phyloP scores from a whole-genome alignment of 345 rosid genomes.

The Aurinia saxatilis region DNA sequence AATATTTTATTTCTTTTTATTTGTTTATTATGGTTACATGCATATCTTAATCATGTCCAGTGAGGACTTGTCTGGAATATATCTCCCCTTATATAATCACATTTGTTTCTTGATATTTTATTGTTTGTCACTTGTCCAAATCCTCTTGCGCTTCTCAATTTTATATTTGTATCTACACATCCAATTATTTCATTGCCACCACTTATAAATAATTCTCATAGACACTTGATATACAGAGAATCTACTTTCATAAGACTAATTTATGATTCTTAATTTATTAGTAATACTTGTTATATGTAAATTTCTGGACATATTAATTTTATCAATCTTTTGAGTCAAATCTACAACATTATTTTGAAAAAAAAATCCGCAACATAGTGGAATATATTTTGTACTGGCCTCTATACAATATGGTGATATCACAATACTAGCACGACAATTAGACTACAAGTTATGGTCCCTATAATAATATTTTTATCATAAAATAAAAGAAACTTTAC shows the following conservation, averaged over 20 bases:
- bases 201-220: not conserved
- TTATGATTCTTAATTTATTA: not conserved
- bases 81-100: constrained; percentile 8
- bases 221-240: not conserved
- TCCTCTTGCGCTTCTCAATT: constrained; percentile 21
- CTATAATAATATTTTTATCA: no score
- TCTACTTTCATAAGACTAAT: constrained; percentile 8
- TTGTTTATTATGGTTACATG: constrained; percentile 10
- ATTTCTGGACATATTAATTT: not conserved
- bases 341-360: not conserved
- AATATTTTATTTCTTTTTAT: not conserved
- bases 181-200: constrained; percentile 13
- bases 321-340: not conserved
- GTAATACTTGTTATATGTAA: not conserved
- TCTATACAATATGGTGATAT: no score
- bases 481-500: no score
- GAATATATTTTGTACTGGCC: no score
- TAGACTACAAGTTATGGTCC: no score
- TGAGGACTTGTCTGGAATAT: constrained; percentile 30
- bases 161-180: constrained; percentile 3
- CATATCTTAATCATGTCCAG: constrained; percentile 31
- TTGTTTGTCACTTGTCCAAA: constrained; percentile 22
- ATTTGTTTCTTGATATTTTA: not conserved
- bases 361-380: no score
- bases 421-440: no score